A percentile compares a stretch with the other conserved stretches of the same genome.
phyloP scores from a whole-genome alignment of 805 yeast species.

The Jamesozyma gamospora region DNA sequence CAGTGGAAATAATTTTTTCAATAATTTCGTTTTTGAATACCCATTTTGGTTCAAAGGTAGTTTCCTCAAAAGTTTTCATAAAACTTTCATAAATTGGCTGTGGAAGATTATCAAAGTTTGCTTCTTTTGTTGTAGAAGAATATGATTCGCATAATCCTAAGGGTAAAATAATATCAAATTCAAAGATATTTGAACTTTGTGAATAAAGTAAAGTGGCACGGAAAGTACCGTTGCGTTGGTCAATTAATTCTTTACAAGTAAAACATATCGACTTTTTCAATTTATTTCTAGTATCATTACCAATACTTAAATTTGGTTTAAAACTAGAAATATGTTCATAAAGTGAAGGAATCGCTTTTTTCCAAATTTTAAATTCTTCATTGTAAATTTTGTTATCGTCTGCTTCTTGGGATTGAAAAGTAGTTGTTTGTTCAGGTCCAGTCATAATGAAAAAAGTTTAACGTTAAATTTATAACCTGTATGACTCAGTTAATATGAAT shows the following conservation, averaged over 20 bases:
- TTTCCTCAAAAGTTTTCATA: constrained; percentile 5
- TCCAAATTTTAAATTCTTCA: constrained; percentile 77
- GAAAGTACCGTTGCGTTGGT: constrained; percentile 22
- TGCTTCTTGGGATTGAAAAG: too few relatives aligned
- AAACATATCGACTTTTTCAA: constrained; percentile 20
- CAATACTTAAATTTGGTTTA: constrained; percentile 27
- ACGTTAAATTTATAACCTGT: too few relatives aligned
- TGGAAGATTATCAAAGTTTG: not conserved
- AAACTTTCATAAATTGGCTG: constrained; percentile 32
- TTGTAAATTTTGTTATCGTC: constrained; percentile 42
- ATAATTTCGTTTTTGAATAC: constrained; percentile 21
- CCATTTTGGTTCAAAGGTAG: constrained; percentile 19
- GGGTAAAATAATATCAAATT: constrained; percentile 22
- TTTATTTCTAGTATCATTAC: constrained; percentile 8
- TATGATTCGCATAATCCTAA: constrained; percentile 10
- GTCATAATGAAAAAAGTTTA: too few relatives aligned
- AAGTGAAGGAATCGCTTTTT: constrained; percentile 68
- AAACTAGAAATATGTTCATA: constrained; percentile 36
- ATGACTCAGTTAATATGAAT: too few relatives aligned
- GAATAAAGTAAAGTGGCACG: constrained; percentile 20
- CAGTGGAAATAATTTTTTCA: constrained; percentile 13
- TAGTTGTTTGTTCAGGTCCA: too few relatives aligned
- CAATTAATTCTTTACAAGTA: constrained; percentile 17
- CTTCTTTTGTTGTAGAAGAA: constrained; percentile 1
- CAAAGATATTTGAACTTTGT: constrained; percentile 22